phyloP scores from a whole-genome alignment of 306 rosid genomes.

The Fragaria nilgerrensis region DNA sequence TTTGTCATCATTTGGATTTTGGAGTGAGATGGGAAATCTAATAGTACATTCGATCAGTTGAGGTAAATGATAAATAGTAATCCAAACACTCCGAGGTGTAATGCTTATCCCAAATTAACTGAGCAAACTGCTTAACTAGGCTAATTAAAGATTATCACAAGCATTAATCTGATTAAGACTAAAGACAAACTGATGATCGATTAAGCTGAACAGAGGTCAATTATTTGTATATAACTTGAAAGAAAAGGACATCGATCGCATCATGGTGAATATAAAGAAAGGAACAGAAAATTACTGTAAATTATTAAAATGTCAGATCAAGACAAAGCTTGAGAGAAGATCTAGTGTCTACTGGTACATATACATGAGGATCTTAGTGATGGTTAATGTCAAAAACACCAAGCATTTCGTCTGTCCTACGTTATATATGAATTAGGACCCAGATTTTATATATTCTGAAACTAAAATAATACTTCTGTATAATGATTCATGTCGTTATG shows the following conservation, averaged over 20 bases:
- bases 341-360: not conserved
- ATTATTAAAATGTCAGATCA: slow-evolving; percentile 12
- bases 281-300: not conserved
- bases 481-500: not conserved
- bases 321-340: slow-evolving; percentile 19
- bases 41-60: not conserved
- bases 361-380: slow-evolving; percentile 4
- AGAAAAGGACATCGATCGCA: slow-evolving; percentile 7
- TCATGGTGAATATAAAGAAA: slow-evolving; percentile 6
- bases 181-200: slow-evolving; percentile 7
- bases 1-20: not conserved
- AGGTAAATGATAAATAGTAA: not conserved
- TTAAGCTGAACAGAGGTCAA: slow-evolving; percentile 8
- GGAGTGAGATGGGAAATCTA: not conserved
- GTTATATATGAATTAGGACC: not conserved
- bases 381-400: slow-evolving; percentile 6
- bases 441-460: not conserved
- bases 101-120: slow-evolving; percentile 7
- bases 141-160: not conserved
- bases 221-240: not conserved
- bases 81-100: not conserved
- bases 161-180: slow-evolving; percentile 15
- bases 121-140: slow-evolving; percentile 7
- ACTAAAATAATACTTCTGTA: not conserved
- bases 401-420: slow-evolving; percentile 12